phyloP scores from a whole-genome alignment of 2,329 filamentous ascomycete species.

The Sclerotinia trifoliorum region DNA sequence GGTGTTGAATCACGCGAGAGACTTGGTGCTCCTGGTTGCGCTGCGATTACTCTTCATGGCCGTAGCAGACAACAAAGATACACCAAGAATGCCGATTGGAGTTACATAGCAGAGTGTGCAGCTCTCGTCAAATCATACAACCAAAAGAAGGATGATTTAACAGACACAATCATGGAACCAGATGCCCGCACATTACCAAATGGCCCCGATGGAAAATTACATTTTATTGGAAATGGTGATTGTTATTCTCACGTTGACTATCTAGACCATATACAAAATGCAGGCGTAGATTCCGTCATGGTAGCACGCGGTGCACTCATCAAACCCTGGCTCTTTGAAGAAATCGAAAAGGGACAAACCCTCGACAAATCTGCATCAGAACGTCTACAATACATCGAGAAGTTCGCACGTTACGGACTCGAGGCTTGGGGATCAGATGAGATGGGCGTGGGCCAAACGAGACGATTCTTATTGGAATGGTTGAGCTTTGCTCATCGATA shows the following conservation, averaged over 20 bases:
- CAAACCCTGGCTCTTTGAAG: slow-evolving; percentile 98
- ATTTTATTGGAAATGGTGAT: slow-evolving; percentile 95
- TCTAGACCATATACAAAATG: slow-evolving; percentile 70
- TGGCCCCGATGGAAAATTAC: slow-evolving; percentile 66
- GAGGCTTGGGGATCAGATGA: slow-evolving; percentile 97
- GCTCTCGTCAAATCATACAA: slow-evolving; percentile 80
- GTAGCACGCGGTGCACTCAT: slow-evolving; percentile 92
- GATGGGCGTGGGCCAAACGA: slow-evolving; percentile 84
- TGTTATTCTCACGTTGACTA: slow-evolving; percentile 94
- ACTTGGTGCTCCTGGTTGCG: slow-evolving; percentile 76
- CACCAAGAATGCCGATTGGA: slow-evolving; percentile 88
- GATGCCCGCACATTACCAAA: slow-evolving; percentile 73
- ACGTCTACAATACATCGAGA: slow-evolving; percentile 80
- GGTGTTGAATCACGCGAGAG: slow-evolving; percentile 67
- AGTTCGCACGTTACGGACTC: slow-evolving; percentile 85
- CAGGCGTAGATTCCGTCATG: slow-evolving; percentile 92
- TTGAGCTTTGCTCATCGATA: slow-evolving; percentile 92
- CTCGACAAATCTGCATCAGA: slow-evolving; percentile 91
- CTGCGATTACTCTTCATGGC: slow-evolving; percentile 93
- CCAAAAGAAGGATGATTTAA: slow-evolving; percentile 59
- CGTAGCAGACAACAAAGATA: slow-evolving; percentile 93
- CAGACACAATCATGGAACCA: slow-evolving; percentile 75
- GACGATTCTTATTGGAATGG: slow-evolving; percentile 93
- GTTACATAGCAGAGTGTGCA: slow-evolving; percentile 87
- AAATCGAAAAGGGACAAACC: slow-evolving; percentile 88